Evolutionary conservation across 2,329 filamentous ascomycete genomes (phyloP), one percentile per base, ranked within the genome.

Genomic region (Furcasterigmium furcatum): DNA sequence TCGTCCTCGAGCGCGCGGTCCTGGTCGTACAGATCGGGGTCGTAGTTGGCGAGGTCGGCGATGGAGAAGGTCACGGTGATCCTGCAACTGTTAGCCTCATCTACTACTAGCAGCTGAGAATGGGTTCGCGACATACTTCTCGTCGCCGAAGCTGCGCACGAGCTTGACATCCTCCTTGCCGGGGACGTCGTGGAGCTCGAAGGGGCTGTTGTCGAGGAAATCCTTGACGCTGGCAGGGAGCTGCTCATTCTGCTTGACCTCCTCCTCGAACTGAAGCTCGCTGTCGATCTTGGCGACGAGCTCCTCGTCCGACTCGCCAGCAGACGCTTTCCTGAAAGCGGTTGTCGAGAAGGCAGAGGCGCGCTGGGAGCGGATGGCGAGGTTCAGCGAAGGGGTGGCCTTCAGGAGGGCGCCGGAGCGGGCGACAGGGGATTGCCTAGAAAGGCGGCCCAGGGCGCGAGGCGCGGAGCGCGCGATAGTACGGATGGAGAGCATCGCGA

Each of bases 141-240:
- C 94, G 52, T 95, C 85, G 59, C 87, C 88, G 61, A 88, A 92
- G 53, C 80, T 85, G 61, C 91, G 87, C 50, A 83, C 87, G 55
- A 99, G 78, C 60, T 87, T 77, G 55, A 99, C 88, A 57, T 96
- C 90, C 72, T 97, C 88, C 67, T 90, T 80, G 51, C 94, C 94
- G 22, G 85, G 77, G 25, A 77, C 82, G 68, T 99, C 94, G 60
- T 88, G 76, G 50, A 94, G 78, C 77, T 92, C 77, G 68, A 91
- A 99, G 34, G 85, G 80, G 61, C 85, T 85, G 72, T 89, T 92
- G 62, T 92, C 84, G 40, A 96, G 71, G 70, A 95, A 96, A 65
- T 94, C 88, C 71, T 90, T 85, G 66, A 96, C 80, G 65, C 85
- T 88, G 52, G 83, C 77, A 34, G 90, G 86, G 54, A 87, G 71